Evolutionary conservation across 164 flowering plant species (phyloP).

Genomic region (Tetrastigma voinierianum): DNA sequence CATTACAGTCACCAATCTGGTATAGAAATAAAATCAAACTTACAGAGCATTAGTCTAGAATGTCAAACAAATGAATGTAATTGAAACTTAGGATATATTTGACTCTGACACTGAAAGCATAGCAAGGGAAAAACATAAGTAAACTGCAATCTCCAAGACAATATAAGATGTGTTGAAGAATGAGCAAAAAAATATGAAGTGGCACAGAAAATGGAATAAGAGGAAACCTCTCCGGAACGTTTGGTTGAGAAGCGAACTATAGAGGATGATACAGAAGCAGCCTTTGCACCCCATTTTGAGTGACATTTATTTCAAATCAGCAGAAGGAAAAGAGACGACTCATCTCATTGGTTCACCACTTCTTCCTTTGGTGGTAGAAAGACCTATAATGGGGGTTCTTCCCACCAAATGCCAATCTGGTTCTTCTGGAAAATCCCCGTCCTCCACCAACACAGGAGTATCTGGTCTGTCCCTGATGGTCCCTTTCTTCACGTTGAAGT

Average conservation of each 20-base stretch:
- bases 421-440: constrained; percentile 67
- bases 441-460: constrained; percentile 35
- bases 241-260: constrained; percentile 79
- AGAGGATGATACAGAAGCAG: constrained; percentile 25
- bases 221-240: constrained; percentile 63
- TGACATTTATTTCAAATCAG: background rate
- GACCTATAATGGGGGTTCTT: constrained; percentile 39
- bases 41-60: background rate
- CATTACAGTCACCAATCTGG: constrained; percentile 79
- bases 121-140: background rate
- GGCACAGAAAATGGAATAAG: background rate
- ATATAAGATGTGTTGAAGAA: background rate
- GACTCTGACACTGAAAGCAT: background rate
- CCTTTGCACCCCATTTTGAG: constrained; percentile 13
- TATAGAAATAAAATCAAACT: constrained; percentile 5
- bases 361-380: constrained; percentile 65
- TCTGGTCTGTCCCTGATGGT: constrained; percentile 8
- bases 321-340: constrained; percentile 50
- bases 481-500: constrained; percentile 8
- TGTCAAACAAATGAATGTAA: background rate
- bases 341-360: constrained; percentile 62
- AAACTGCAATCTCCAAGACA: background rate
- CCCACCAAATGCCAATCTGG: constrained; percentile 74
- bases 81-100: background rate
- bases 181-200: background rate